Evolutionary conservation across 345 rosid genomes (phyloP), one percentile per base, ranked within the genome.

Genomic region (Pistacia integerrima): DNA sequence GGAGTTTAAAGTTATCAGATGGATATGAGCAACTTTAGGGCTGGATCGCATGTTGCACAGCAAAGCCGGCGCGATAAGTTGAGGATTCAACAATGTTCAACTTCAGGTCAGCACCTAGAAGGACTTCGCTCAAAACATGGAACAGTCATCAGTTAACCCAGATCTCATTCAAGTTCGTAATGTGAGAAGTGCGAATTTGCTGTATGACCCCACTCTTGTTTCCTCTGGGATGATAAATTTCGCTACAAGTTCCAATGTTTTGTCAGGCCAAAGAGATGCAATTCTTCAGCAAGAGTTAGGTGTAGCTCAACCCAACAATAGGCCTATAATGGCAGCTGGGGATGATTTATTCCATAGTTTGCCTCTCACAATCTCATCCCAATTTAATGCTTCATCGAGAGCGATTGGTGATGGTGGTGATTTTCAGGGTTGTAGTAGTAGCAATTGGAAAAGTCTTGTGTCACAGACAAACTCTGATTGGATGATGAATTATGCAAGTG

Each of bases 51-150:
- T 65, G 85, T 85, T 35, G 93, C 88, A 44, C 91, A 82, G 74
- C 84, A 83, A 82, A 87, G 89, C 84, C 79, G 88, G 54, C 87
- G 90, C 46, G 91, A 86, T 58, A 86, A 85, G 81, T 28, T 86
- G 52, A 82, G 89, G 70, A 59, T 73, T 76, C 82, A 78, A 56
- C 80, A 78, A 28, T 30, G 63, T 76, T 77, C 77, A 2, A 16
- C 48, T 66, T 63, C 74, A 36, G 59, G 60, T 2, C 67, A 62
- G 3, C 77, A 76, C 11, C 41, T 65, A 33, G 81, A 73, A 73
- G 57, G 81, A 79, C 51, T 83, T 73, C 17, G 59, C 79, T 16
- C 74, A 65, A 41, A 70, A n/a, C 76, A 57, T 81, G 65, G 82
- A 76, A 35, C 80, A 74, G 22, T 38, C 69, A 4, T 65, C 85